A percentile compares a stretch with the other conserved stretches of the same genome.
Conservation (phyloP, 1,139 yeast genomes). For the Yarrowia galli region DNA sequence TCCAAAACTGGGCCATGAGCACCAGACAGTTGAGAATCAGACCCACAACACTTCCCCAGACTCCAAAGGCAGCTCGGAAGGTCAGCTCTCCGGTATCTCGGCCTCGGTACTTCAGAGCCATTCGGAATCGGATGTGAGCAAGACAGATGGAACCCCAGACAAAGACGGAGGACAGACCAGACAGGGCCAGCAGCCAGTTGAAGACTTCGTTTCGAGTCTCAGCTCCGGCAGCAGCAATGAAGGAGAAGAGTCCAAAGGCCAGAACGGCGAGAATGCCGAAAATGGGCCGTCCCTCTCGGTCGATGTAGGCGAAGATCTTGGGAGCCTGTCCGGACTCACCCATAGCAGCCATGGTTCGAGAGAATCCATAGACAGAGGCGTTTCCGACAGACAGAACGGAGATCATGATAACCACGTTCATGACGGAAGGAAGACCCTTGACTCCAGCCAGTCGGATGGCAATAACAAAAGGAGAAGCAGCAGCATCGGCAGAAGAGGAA, state of each 20-base stretch:
- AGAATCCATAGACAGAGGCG: conserved; percentile 76
- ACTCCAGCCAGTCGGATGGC: conserved; percentile 67
- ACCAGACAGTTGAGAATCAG: conserved; percentile 67
- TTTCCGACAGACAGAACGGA: conserved; percentile 77
- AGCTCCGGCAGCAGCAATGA: conserved; percentile 68
- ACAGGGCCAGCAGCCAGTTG: conserved; percentile 78
- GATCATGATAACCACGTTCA: conserved; percentile 74
- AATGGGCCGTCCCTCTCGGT: conserved; percentile 75
- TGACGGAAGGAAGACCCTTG: conserved; percentile 67
- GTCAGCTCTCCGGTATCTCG: conserved; percentile 71
- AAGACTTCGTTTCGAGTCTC: conserved; percentile 71
- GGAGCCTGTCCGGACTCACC: conserved; percentile 85
- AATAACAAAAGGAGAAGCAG: conserved; percentile 78
- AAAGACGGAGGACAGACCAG: conserved; percentile 80
- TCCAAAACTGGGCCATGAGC: conserved; percentile 82
- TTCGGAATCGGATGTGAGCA: conserved; percentile 79
- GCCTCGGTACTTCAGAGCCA: conserved; percentile 64
- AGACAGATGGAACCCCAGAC: conserved; percentile 80
- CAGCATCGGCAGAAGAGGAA: conserved; percentile 58
- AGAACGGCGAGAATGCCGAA: conserved; percentile 66
- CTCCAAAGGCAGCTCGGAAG: conserved; percentile 72
- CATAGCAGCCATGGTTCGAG: conserved; percentile 80
- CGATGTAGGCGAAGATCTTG: conserved; percentile 70
- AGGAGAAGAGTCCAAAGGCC: conserved; percentile 70
- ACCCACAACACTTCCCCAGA: conserved; percentile 73